Evolutionary conservation across 495 filamentous ascomycete species (phyloP).

Genomic region (Xylaria curta): DNA sequence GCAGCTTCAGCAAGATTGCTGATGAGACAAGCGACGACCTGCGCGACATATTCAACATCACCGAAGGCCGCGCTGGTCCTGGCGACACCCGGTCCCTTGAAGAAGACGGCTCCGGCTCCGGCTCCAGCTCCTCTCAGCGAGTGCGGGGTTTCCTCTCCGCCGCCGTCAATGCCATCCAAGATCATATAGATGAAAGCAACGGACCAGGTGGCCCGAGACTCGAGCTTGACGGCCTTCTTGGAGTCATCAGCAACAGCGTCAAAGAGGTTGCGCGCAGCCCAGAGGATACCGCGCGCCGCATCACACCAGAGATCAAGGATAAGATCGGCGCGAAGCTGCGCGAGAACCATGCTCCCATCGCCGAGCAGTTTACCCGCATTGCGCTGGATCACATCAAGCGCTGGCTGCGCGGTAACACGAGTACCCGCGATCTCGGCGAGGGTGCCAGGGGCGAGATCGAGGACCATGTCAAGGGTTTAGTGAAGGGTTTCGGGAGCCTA

Average conservation of each 20-base stretch:
- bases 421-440: conserved; percentile 42
- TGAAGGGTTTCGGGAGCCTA: conserved; percentile 43
- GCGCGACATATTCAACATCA: conserved; percentile 44
- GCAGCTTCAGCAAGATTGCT: conserved; percentile 37
- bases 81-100: not conserved
- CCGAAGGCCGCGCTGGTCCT: conserved; percentile 26
- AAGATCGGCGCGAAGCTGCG: conserved; percentile 37
- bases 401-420: conserved; percentile 45
- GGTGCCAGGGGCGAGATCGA: conserved; percentile 45
- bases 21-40: conserved; percentile 41
- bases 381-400: conserved; percentile 45
- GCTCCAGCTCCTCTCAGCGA: conserved; percentile 14
- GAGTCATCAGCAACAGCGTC: conserved; percentile 42
- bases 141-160: conserved; percentile 38
- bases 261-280: conserved; percentile 43
- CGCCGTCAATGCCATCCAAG: conserved; percentile 40
- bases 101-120: conserved; percentile 29
- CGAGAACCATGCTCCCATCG: conserved; percentile 40
- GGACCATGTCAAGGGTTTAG: conserved; percentile 46
- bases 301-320: conserved; percentile 46
- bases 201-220: conserved; percentile 31
- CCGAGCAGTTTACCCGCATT: conserved; percentile 45
- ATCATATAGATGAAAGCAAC: conserved; percentile 32
- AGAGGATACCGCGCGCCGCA: conserved; percentile 44
- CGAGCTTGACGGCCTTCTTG: conserved; percentile 43